These are phyloP conservation scores for Salvia miltiorrhiza DNA, from an alignment of 257 asterid species.

Conservation along the genomic window DNA sequence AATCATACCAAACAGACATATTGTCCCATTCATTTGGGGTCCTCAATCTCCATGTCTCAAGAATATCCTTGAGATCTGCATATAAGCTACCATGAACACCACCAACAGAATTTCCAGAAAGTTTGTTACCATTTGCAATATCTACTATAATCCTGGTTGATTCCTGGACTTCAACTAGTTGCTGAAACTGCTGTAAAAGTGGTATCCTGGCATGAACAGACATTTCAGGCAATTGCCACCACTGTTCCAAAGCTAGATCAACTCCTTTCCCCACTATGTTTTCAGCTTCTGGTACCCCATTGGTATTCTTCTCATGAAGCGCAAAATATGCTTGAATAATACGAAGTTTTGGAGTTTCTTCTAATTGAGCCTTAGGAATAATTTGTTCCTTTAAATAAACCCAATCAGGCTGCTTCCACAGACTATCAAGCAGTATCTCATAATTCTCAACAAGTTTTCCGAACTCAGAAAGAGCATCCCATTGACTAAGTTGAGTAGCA, in stretches of 20 bases:
- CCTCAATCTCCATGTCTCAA: constrained; percentile 98
- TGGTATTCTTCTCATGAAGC: constrained; percentile 91
- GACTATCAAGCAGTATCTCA: constrained; percentile 89
- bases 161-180: constrained; percentile 97
- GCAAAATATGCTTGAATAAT: constrained; percentile 93
- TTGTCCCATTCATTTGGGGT: constrained; percentile 99
- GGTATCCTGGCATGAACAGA: constrained; percentile 92
- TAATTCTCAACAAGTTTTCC: constrained; percentile 93
- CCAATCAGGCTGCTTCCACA: constrained; percentile 99
- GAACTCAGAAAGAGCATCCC: constrained; percentile 94
- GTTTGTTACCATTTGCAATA: constrained; percentile 86
- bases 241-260: constrained; percentile 96
- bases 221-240: constrained; percentile 99
- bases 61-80: constrained; percentile 97
- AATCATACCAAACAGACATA: constrained; percentile 95
- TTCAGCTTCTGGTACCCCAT: constrained; percentile 91
- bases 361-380: constrained; percentile 96
- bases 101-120: constrained; percentile 72
- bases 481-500: constrained; percentile 94
- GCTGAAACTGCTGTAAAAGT: constrained; percentile 97
- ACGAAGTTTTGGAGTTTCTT: constrained; percentile 96
- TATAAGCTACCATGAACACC: constrained; percentile 78
- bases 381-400: constrained; percentile 81
- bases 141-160: constrained; percentile 88
- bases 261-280: constrained; percentile 92